Evolutionary conservation across 108 stramenopile species (phyloP), one percentile per base, ranked within the genome.

Genomic region (Poteriospumella lacustris): DNA sequence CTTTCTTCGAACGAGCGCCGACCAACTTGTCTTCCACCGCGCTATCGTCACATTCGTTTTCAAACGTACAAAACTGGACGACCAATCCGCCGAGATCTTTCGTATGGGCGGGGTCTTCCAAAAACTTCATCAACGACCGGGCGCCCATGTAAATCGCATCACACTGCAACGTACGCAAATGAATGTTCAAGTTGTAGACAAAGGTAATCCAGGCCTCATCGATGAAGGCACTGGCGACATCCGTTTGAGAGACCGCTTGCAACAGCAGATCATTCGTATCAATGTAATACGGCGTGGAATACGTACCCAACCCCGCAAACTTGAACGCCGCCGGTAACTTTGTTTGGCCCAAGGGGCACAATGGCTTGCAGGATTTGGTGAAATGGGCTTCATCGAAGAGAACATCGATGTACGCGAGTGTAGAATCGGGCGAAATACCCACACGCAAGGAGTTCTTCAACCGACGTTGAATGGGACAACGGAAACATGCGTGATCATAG

Each of bases 131-230:
- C 9, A 73, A 42, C 42, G 9, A 19, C 12, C 26, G 12, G 19
- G 36, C 28, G 9, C 24, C 70, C 36, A 9, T 3, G 12, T 33
- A 26, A 12, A 73, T 3, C 33, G 44, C 47, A 42, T 73, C 44
- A n/a, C 5, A 9, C 33, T 56, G 70, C 31, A 73, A 5, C 5
- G 41, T 42, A 52, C 47, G 43, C 9, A 73, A 33, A 15, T 33
- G 9, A 12, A 19, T 5, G 36, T 73, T 73, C 33, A 73, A 33
- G 5, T 73, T 34, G 5, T 33, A 24, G 5, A 73, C 33, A 73
- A 73, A 73, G 24, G n/a, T 5, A 26, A 73, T 73, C 70, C 70
- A 73, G 38, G 70, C 70, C 42, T 73, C 47, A 33, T 73, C 70
- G 33, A 73, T 73, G 24, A 73, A 73, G 28, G 47, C 38, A 73